Evolutionary conservation across 345 rosid genomes (phyloP).

Genomic region (Linum trigynum): DNA sequence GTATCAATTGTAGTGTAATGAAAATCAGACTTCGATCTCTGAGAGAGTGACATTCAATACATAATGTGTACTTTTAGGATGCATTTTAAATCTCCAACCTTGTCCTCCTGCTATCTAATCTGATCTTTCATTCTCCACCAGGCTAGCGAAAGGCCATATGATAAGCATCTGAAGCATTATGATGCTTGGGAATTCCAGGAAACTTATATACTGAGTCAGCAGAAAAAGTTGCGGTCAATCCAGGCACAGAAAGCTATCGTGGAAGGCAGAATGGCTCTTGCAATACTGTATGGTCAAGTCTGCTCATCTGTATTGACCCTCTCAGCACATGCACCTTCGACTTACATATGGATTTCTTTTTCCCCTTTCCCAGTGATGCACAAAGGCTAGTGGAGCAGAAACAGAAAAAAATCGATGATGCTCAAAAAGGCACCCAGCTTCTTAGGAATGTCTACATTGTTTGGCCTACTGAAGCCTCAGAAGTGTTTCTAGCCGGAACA

Average conservation of each 20-base stretch:
- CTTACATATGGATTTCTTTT: conserved; percentile 5
- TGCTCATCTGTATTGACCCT: conserved; percentile 7
- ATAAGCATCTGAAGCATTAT: conserved; percentile 31
- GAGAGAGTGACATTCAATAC: too few species aligned
- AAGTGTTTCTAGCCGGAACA: conserved; percentile 76
- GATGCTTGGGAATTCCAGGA: conserved; percentile 89
- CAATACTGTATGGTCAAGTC: conserved; percentile 42
- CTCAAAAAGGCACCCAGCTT: conserved; percentile 47
- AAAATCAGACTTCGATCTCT: too few species aligned
- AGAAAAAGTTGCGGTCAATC: conserved; percentile 59
- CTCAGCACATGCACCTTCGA: background rate
- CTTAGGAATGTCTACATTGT: conserved; percentile 61
- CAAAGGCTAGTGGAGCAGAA: conserved; percentile 65
- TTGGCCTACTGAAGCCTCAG: conserved; percentile 82
- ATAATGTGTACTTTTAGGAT: background rate
- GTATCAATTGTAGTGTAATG: too few species aligned
- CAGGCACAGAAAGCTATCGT: conserved; percentile 72
- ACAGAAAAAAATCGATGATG: conserved; percentile 60
- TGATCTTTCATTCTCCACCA: conserved; percentile 15
- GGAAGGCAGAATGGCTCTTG: conserved; percentile 87
- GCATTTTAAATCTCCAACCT: background rate
- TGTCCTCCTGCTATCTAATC: conserved; percentile 6
- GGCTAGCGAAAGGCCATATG: conserved; percentile 26
- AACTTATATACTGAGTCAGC: conserved; percentile 61
- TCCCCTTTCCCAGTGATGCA: conserved; percentile 43